Conservation (phyloP, 257 asterid species). For the Ajuga chamaepitys region DNA sequence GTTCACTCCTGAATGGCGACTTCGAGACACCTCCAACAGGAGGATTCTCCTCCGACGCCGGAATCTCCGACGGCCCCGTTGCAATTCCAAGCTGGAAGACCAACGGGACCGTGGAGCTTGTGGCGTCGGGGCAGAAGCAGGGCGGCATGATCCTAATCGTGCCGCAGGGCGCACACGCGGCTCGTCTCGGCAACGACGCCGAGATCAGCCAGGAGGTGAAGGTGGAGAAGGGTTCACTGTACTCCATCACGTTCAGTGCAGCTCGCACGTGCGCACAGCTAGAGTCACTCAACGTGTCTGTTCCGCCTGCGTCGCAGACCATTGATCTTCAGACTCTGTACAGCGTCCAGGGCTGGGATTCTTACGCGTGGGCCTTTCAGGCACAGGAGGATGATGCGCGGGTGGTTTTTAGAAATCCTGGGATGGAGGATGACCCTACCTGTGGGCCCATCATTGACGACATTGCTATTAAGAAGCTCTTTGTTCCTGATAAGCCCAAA, state of each 20-base stretch:
- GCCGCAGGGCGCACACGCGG: conserved; percentile 80
- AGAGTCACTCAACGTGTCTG: conserved; percentile 90
- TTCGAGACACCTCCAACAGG: conserved; percentile 81
- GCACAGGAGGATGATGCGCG: conserved; percentile 44
- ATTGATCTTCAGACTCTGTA: conserved; percentile 90
- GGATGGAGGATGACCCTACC: conserved; percentile 98
- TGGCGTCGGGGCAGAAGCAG: conserved; percentile 78
- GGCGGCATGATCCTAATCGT: conserved; percentile 97
- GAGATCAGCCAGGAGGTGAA: conserved; percentile 70
- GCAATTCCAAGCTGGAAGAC: conserved; percentile 73
- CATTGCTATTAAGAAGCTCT: conserved; percentile 83
- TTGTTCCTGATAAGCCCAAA: conserved; percentile 65
- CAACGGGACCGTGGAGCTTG: conserved; percentile 77
- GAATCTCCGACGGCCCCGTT: conserved; percentile 41
- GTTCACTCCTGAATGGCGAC: conserved; percentile 65
- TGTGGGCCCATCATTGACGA: conserved; percentile 97
- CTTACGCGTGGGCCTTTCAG: conserved; percentile 87
- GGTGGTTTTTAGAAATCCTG: conserved; percentile 69
- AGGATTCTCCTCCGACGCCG: conserved; percentile 46
- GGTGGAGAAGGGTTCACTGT: conserved; percentile 66
- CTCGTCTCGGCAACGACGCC: conserved; percentile 83
- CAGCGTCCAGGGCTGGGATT: conserved; percentile 90
- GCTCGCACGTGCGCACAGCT: conserved; percentile 98
- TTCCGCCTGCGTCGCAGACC: conserved; percentile 75
- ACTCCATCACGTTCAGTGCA: conserved; percentile 88